Evolutionary conservation across 495 filamentous ascomycete genomes (phyloP).

Genomic region (Penicillium mononematosum): DNA sequence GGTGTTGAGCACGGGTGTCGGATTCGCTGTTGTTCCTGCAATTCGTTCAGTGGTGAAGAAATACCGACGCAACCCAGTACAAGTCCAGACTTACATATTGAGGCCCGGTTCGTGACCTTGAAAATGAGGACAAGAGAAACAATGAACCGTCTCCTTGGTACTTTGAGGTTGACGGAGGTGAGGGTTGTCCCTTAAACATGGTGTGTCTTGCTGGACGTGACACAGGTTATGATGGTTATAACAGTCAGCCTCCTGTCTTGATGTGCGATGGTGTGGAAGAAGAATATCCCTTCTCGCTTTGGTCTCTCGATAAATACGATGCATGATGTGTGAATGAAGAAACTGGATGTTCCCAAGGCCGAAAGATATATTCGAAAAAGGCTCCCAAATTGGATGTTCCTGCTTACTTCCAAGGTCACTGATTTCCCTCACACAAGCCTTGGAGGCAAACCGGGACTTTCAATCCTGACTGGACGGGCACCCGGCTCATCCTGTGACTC

Average conservation of each 20-base stretch:
- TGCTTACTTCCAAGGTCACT: not conserved
- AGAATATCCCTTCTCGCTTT: not conserved
- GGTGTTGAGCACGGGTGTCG: not conserved
- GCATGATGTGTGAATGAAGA: slow-evolving; percentile 2
- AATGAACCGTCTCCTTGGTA: not conserved
- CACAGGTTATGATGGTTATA: not conserved
- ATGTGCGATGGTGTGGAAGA: not conserved
- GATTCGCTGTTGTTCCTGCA: not conserved
- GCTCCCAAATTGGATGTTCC: not conserved
- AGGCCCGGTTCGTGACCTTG: not conserved
- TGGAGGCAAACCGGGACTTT: slow-evolving; percentile 4
- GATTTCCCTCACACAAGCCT: not conserved
- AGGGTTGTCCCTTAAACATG: not conserved
- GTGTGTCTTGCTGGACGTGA: not conserved
- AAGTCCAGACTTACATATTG: not conserved
- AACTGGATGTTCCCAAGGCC: not conserved
- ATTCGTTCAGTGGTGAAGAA: not conserved
- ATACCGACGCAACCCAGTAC: not conserved
- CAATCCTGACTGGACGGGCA: not conserved
- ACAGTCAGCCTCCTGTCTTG: not conserved
- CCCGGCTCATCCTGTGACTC: not conserved
- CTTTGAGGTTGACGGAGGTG: not conserved
- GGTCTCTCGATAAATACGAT: not conserved
- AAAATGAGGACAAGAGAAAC: not conserved
- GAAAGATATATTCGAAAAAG: not conserved